These are phyloP conservation scores for Terana coerulea DNA, from an alignment of 768 basidiomycete genomes.

Conservation along the genomic window DNA sequence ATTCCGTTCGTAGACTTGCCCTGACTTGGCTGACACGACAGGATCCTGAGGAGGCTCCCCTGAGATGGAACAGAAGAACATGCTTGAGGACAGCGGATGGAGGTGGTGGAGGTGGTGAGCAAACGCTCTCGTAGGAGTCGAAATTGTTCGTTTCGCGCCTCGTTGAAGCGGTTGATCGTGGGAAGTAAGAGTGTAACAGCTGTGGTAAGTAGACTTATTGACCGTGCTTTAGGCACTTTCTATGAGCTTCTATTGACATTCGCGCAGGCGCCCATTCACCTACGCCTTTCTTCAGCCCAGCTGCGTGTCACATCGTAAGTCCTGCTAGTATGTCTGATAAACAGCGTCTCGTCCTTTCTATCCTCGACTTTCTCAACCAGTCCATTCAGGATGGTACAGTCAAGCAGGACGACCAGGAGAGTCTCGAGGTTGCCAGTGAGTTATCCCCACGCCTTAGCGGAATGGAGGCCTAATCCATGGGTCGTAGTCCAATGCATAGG, in stretches of 20 bases:
- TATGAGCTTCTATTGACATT: neutral
- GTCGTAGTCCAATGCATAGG: conserved; percentile 88
- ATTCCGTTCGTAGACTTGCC: conserved; percentile 90
- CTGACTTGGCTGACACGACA: conserved; percentile 87
- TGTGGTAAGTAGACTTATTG: neutral
- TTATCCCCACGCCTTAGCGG: conserved; percentile 16
- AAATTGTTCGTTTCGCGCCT: neutral
- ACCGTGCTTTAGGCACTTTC: neutral
- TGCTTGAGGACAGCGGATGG: too few relatives aligned
- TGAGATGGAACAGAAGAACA: conserved; percentile 89
- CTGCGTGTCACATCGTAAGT: neutral
- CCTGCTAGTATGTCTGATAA: conserved; percentile 62
- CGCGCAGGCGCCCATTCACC: neutral
- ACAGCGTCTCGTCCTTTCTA: conserved; percentile 74
- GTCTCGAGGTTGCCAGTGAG: conserved; percentile 88
- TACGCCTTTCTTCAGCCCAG: too few relatives aligned
- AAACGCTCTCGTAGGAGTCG: neutral
- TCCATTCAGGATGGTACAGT: conserved; percentile 87
- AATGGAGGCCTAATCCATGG: conserved; percentile 1
- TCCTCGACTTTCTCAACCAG: conserved; percentile 85
- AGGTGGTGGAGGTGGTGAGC: conserved; percentile 1
- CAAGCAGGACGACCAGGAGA: conserved; percentile 86
- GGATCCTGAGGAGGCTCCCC: conserved; percentile 94
- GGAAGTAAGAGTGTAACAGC: neutral
- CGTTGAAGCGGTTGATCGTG: neutral